Evolutionary conservation across 1,284 basidiomycete genomes (phyloP).

Genomic region (Sporisorium iseilematis-ciliati): DNA sequence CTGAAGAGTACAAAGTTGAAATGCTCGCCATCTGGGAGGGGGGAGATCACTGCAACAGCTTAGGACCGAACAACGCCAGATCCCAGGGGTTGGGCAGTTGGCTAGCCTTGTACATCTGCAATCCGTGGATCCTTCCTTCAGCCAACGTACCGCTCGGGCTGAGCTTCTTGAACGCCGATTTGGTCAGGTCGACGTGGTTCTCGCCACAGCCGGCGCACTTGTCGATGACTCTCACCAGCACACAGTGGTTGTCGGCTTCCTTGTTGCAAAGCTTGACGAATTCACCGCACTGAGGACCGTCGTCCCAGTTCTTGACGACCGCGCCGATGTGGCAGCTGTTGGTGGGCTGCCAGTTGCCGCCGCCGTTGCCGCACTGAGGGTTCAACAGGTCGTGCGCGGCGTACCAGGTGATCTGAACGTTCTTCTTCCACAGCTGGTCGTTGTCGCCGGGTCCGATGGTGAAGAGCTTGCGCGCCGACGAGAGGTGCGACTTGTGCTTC

Average conservation of each 20-base stretch:
- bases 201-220: constrained; percentile 62
- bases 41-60: constrained; percentile 36
- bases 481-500: constrained; percentile 6
- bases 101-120: constrained; percentile 55
- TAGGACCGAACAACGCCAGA: constrained; percentile 57
- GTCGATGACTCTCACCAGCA: constrained; percentile 63
- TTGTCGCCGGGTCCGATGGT: constrained; percentile 30
- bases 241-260: constrained; percentile 46
- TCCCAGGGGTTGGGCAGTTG: constrained; percentile 62
- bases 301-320: constrained; percentile 51
- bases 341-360: constrained; percentile 59
- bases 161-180: constrained; percentile 64
- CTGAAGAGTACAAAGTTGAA: too few relatives aligned
- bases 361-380: constrained; percentile 62
- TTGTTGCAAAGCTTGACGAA: constrained; percentile 66
- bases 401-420: constrained; percentile 65
- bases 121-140: constrained; percentile 57
- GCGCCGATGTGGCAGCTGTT: constrained; percentile 65
- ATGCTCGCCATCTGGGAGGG: neutral
- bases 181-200: constrained; percentile 64
- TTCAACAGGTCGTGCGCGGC: constrained; percentile 60
- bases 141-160: constrained; percentile 53
- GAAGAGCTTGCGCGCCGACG: constrained; percentile 24
- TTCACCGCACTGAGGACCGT: constrained; percentile 63
- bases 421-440: constrained; percentile 37